Evolutionary conservation across 345 rosid genomes (phyloP).

Genomic region (Capsella bursapastoris): DNA sequence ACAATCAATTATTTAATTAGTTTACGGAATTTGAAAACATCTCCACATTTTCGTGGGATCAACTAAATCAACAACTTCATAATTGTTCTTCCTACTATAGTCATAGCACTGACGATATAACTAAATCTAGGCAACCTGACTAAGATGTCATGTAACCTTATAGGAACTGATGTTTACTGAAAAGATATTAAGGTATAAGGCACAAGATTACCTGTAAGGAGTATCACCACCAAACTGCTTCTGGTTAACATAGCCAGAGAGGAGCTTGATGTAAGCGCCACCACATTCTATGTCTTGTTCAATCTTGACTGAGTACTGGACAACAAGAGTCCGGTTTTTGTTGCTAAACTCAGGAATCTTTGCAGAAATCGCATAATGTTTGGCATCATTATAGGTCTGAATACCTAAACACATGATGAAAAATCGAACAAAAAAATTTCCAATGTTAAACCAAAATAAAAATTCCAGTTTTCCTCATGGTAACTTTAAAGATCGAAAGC

Average conservation of each 20-base stretch:
- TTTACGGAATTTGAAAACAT: conserved; percentile 13
- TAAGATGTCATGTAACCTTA: conserved; percentile 4
- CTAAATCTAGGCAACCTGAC: conserved; percentile 13
- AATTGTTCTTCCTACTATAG: conserved; percentile 14
- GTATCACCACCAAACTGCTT: conserved; percentile 99
- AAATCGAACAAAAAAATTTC: neutral
- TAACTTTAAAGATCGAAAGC: conserved; percentile 14
- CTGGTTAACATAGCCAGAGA: conserved; percentile 92
- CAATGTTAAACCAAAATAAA: neutral
- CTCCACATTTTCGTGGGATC: neutral
- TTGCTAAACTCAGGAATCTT: conserved; percentile 90
- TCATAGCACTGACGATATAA: neutral
- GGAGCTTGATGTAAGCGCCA: conserved; percentile 94
- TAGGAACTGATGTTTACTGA: neutral
- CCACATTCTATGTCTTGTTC: conserved; percentile 99
- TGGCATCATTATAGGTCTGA: conserved; percentile 88
- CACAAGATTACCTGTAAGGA: conserved; percentile 72
- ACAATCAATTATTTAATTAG: neutral
- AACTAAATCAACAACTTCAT: conserved; percentile 15
- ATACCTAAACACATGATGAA: conserved; percentile 56
- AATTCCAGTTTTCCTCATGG: neutral
- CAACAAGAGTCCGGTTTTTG: conserved; percentile 79
- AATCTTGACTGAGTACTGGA: conserved; percentile 81
- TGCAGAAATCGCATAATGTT: conserved; percentile 85
- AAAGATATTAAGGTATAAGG: neutral